Percentiles rank a stretch among this genome's conserved stretches.
These are phyloP conservation scores for Phytophthora agathidicida DNA, from an alignment of 352 stramenopile genomes.

Conservation along the genomic window DNA sequence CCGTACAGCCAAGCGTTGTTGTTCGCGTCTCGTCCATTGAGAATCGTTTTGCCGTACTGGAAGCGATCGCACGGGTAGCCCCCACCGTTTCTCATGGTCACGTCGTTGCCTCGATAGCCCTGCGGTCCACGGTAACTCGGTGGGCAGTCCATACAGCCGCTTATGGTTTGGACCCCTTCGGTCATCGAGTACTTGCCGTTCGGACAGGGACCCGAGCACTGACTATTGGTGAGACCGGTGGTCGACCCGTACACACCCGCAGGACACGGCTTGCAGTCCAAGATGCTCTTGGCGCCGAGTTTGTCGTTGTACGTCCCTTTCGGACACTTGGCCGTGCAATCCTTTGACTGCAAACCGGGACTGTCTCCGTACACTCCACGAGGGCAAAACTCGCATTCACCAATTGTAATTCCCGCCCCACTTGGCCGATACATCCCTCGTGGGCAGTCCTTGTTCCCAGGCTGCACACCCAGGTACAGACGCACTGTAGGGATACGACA, in stretches of 20 bases:
- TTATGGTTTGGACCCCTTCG: constrained; percentile 54
- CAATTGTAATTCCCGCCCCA: constrained; percentile 46
- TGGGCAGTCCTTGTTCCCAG: constrained; percentile 48
- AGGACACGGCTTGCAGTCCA: constrained; percentile 73
- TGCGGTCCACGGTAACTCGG: constrained; percentile 64
- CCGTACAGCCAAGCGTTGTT: constrained; percentile 36
- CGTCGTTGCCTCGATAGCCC: constrained; percentile 61
- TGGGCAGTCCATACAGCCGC: constrained; percentile 67
- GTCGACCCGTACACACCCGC: constrained; percentile 65
- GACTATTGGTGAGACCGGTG: constrained; percentile 53
- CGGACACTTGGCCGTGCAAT: constrained; percentile 72
- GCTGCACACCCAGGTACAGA: constrained; percentile 64
- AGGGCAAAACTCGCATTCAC: constrained; percentile 74
- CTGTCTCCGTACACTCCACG: constrained; percentile 77
- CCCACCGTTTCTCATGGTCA: constrained; percentile 39
- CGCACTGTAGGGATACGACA: constrained; percentile 42
- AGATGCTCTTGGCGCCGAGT: constrained; percentile 55
- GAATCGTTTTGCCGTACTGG: constrained; percentile 50
- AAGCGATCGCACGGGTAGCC: constrained; percentile 70
- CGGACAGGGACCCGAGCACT: constrained; percentile 69
- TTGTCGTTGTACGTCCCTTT: constrained; percentile 78
- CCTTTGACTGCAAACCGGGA: constrained; percentile 59
- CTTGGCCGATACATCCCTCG: constrained; percentile 69
- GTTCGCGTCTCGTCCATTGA: constrained; percentile 45
- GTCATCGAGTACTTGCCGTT: constrained; percentile 74